Evolutionary conservation across 495 filamentous ascomycete species (phyloP).

Genomic region (Daldinia loculata): DNA sequence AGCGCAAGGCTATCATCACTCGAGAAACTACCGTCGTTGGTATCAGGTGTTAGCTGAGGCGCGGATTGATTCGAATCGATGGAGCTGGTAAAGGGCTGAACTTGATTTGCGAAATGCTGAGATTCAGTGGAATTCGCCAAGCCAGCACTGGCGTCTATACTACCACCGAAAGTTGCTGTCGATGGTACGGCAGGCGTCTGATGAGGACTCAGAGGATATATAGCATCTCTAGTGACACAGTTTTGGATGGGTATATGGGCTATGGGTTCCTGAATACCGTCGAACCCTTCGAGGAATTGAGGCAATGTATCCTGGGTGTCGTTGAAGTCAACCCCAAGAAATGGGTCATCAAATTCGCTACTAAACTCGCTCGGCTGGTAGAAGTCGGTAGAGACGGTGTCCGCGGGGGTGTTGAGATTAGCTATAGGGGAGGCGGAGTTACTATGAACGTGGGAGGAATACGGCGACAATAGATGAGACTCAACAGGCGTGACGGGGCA

Average conservation of each 20-base stretch:
- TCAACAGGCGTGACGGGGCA: slow-evolving; percentile 40
- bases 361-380: slow-evolving; percentile 55
- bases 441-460: slow-evolving; percentile 50
- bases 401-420: slow-evolving; percentile 54
- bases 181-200: slow-evolving; percentile 44
- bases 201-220: slow-evolving; percentile 47
- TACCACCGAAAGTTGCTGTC: slow-evolving; percentile 26
- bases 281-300: slow-evolving; percentile 46
- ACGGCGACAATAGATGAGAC: slow-evolving; percentile 50
- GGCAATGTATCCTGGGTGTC: slow-evolving; percentile 45
- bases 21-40: slow-evolving; percentile 56
- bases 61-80: slow-evolving; percentile 41
- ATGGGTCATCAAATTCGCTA: slow-evolving; percentile 53
- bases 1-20: slow-evolving; percentile 57
- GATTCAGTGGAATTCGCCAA: slow-evolving; percentile 26
- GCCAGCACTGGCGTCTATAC: slow-evolving; percentile 27
- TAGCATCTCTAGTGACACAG: slow-evolving; percentile 22
- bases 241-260: slow-evolving; percentile 48
- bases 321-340: slow-evolving; percentile 52
- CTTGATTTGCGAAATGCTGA: slow-evolving; percentile 23
- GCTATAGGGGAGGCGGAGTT: slow-evolving; percentile 53
- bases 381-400: slow-evolving; percentile 51
- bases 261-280: slow-evolving; percentile 20
- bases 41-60: slow-evolving; percentile 58
- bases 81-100: slow-evolving; percentile 43